A percentile compares a stretch with the other conserved stretches of the same genome.
phyloP scores from a whole-genome alignment of 1,139 yeast genomes.

The Pichia sp. region DNA sequence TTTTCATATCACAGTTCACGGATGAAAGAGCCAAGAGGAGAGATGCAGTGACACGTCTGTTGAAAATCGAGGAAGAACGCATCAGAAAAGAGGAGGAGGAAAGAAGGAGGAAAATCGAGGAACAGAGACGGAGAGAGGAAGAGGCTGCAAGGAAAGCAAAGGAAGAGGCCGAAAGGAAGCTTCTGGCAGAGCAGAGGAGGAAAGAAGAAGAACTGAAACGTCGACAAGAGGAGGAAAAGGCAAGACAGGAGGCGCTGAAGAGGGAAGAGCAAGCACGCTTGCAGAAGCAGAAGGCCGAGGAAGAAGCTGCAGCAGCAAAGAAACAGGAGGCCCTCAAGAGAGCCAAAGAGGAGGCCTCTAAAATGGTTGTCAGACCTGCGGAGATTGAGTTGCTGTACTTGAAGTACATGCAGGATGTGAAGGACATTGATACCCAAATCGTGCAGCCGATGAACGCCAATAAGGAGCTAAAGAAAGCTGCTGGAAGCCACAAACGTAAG shows the following conservation, averaged over 20 bases:
- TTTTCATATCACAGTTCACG: conserved; percentile 3
- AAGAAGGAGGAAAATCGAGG: conserved; percentile 17
- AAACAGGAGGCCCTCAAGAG: conserved; percentile 24
- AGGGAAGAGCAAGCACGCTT: conserved; percentile 25
- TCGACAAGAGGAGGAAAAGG: conserved; percentile 24
- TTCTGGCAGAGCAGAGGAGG: conserved; percentile 21
- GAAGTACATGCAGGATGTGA: conserved; percentile 53
- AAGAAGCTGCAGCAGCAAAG: conserved; percentile 24
- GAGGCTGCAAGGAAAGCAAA: conserved; percentile 21
- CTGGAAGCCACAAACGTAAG: conserved; percentile 54
- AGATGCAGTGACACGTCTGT: conserved; percentile 5
- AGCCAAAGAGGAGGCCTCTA: conserved; percentile 19
- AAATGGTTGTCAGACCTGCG: conserved; percentile 35
- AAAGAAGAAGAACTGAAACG: conserved; percentile 19
- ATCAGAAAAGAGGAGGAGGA: conserved; percentile 11
- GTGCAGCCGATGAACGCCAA: conserved; percentile 48
- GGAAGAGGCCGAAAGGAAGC: conserved; percentile 10
- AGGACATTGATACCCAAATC: conserved; percentile 54
- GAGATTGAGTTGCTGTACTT: conserved; percentile 45
- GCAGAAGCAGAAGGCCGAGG: conserved; percentile 24
- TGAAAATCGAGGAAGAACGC: conserved; percentile 14
- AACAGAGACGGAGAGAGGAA: conserved; percentile 20
- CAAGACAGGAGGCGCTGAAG: conserved; percentile 19
- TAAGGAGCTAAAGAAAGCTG: conserved; percentile 40
- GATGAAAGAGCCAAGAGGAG: conserved; percentile 3